Conservation (phyloP, 1,284 basidiomycete genomes). For the Afroboletus lepidellus region DNA sequence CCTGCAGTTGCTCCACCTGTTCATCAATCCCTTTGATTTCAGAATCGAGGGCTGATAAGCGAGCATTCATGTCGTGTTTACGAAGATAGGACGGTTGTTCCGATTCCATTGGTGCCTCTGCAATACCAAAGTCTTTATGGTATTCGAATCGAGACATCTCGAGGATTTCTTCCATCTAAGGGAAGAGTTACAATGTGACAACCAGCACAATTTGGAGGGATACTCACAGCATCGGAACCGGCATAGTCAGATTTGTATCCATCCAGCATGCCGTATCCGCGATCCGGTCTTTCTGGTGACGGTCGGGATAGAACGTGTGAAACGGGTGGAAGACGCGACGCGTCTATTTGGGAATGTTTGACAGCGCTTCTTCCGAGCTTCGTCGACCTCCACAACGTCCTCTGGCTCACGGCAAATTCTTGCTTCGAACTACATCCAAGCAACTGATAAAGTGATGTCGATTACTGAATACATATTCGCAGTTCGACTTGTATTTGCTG, state of each 20-base stretch:
- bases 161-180: constrained; percentile 30
- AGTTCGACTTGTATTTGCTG: not conserved
- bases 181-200: not conserved
- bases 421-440: not conserved
- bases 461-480: not conserved
- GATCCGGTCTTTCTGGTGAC: not conserved
- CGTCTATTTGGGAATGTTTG: constrained; percentile 23
- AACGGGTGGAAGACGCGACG: constrained; percentile 18
- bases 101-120: constrained; percentile 3
- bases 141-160: constrained; percentile 27
- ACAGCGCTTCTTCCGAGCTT: not conserved
- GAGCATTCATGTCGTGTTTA: constrained; percentile 37
- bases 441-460: not conserved
- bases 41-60: constrained; percentile 39
- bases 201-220: not conserved
- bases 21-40: constrained; percentile 45
- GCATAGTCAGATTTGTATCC: constrained; percentile 23
- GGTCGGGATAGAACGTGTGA: constrained; percentile 2
- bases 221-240: constrained; percentile 29
- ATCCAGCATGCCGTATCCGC: constrained; percentile 7
- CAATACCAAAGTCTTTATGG: not conserved
- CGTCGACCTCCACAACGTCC: too few relatives aligned
- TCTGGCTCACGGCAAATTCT: not conserved
- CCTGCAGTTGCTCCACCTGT: constrained; percentile 40
- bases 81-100: constrained; percentile 19